Evolutionary conservation across 1,139 yeast genomes (phyloP).

Genomic region (Zhuliangozyma parablackwelliae): DNA sequence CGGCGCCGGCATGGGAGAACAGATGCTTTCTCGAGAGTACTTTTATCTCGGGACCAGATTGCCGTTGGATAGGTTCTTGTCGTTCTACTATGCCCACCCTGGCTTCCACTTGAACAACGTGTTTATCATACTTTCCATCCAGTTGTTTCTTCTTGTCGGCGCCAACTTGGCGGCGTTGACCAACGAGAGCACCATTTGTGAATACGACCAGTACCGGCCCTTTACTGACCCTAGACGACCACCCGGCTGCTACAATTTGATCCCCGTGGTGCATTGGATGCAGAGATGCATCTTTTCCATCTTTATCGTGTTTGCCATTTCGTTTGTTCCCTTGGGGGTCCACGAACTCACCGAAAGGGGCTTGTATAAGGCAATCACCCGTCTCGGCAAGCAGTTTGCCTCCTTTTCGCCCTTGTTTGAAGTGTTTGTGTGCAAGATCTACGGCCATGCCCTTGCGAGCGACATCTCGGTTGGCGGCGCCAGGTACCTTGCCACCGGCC

Average conservation of each 20-base stretch:
- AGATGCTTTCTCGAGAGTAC: conserved; percentile 50
- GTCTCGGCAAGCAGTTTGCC: conserved; percentile 44
- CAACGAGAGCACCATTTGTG: conserved; percentile 43
- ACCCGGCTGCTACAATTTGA: conserved; percentile 42
- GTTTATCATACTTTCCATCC: conserved; percentile 45
- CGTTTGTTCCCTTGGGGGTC: conserved; percentile 47
- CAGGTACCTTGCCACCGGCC: conserved; percentile 49
- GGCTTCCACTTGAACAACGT: conserved; percentile 54
- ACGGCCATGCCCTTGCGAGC: conserved; percentile 44
- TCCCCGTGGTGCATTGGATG: conserved; percentile 50
- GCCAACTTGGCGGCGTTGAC: conserved; percentile 46
- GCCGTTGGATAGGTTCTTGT: conserved; percentile 48
- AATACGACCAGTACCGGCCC: conserved; percentile 41
- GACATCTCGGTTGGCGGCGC: conserved; percentile 53
- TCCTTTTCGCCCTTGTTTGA: conserved; percentile 53
- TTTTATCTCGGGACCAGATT: conserved; percentile 46
- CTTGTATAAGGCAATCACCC: conserved; percentile 37
- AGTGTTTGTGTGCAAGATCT: conserved; percentile 49
- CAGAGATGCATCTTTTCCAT: conserved; percentile 47
- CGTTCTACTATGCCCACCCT: conserved; percentile 54
- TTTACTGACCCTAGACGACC: conserved; percentile 46
- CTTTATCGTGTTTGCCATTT: conserved; percentile 44
- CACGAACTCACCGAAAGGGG: conserved; percentile 53
- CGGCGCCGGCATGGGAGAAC: conserved; percentile 61
- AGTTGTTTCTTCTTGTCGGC: conserved; percentile 42